Percentiles rank a stretch among this genome's conserved stretches.
phyloP scores from a whole-genome alignment of 2,329 filamentous ascomycete genomes.

The Aaosphaeria arxii region DNA sequence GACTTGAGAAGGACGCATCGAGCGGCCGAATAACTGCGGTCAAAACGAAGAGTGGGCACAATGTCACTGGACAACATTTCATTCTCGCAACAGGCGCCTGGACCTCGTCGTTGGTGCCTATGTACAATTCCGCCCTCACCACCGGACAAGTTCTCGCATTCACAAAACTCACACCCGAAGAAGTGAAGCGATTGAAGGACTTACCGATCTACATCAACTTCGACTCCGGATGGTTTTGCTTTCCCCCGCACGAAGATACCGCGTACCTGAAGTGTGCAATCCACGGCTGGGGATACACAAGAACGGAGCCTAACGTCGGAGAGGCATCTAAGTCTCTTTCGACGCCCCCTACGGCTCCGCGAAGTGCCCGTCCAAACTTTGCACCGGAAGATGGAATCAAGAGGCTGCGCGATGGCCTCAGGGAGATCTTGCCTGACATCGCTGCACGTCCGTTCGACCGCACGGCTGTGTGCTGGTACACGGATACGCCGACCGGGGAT shows the following conservation, averaged over 20 bases:
- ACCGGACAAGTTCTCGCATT: background rate
- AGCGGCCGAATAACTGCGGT: background rate
- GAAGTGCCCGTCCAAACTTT: background rate
- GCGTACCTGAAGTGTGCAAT: conserved; percentile 66
- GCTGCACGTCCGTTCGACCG: conserved; percentile 58
- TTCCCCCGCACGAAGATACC: conserved; percentile 49
- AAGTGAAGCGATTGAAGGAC: background rate
- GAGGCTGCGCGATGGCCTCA: background rate
- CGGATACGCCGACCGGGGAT: conserved; percentile 68
- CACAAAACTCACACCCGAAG: background rate
- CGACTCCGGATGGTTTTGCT: conserved; percentile 41
- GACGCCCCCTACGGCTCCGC: background rate
- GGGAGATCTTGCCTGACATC: conserved; percentile 33
- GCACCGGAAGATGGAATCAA: background rate
- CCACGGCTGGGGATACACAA: conserved; percentile 64
- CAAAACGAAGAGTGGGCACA: background rate
- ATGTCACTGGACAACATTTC: background rate
- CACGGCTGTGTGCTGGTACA: conserved; percentile 72
- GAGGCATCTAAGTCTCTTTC: background rate
- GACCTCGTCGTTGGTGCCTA: background rate
- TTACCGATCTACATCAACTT: background rate
- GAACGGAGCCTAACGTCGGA: conserved; percentile 2
- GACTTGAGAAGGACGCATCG: background rate
- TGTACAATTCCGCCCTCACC: background rate
- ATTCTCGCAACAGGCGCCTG: background rate